Evolutionary conservation across 140 eudicot genomes (phyloP).

Genomic region (Stevia rebaudiana): DNA sequence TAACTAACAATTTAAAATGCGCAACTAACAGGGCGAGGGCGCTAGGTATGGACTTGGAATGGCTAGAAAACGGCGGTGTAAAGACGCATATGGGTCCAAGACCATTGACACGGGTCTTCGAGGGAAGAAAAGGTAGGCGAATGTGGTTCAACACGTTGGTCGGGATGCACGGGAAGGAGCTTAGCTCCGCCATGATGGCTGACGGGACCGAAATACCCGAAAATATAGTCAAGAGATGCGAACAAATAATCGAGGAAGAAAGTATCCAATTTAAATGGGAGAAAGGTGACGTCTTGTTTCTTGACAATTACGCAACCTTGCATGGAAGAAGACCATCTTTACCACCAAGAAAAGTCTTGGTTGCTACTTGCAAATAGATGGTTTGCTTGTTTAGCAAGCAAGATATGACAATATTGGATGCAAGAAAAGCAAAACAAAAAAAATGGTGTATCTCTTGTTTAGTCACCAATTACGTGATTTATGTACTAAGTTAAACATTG

Average conservation of each 20-base stretch:
- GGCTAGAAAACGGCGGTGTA: constrained; percentile 67
- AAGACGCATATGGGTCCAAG: constrained; percentile 56
- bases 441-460: neutral
- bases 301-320: constrained; percentile 60
- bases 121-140: constrained; percentile 62
- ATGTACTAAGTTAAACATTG: too few species aligned
- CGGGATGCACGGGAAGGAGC: constrained; percentile 70
- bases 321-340: constrained; percentile 77
- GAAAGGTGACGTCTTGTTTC: constrained; percentile 65
- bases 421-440: constrained; percentile 22
- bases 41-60: constrained; percentile 69
- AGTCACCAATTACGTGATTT: neutral
- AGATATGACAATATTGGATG: constrained; percentile 3
- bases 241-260: constrained; percentile 70
- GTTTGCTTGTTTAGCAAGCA: neutral
- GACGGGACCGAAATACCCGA: constrained; percentile 64
- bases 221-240: constrained; percentile 59
- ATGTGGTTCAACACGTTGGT: constrained; percentile 92
- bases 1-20: too few species aligned
- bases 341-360: constrained; percentile 63
- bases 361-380: constrained; percentile 54
- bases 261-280: constrained; percentile 78
- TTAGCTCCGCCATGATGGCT: constrained; percentile 64
- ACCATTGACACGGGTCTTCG: constrained; percentile 49
- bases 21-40: constrained; percentile 52